Base-by-base conservation (phyloP, 1,284 basidiomycete species). In the Tylopilus orsonianus region DNA sequence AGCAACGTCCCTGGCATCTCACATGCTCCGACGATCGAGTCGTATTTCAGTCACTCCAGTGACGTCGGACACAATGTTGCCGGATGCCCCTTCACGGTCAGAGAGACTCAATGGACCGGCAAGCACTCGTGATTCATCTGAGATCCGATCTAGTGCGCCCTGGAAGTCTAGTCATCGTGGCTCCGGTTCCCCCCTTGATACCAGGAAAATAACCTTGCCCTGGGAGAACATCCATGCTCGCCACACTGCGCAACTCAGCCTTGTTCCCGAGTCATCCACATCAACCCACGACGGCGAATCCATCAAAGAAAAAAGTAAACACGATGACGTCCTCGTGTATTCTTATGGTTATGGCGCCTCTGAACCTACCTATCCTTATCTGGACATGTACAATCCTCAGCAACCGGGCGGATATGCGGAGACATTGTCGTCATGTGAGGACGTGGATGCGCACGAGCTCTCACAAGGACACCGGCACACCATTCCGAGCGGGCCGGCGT, bases 311-410 rank as follows among this genome's bases (percentile, higher is more conserved):
- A 52, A 18, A 12, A 52, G 29, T 39, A 48, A 19, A 24, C 36
- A 44, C 8, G 44, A 44, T 18, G 49, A 49, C 4, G 36, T 13
- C 13, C 35, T 49, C 29, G 46, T 48, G 49, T 64, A 61, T 44
- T 44, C 54, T 10, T 65, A 65, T 26, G 66, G 63, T 8, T 65
- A 65, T 35, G 63, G 63, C 1, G 63, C 53, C 19, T 46, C 56
- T 4, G 55, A 52, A 29, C 49, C 54, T 20, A 49, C 60, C 4
- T 68, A 65, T 52, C 63, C 65, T 41, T 65, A 65, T 61, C 54
- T 65, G 41, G 65, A 68, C 41, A 48, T 56, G 48, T 65, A 68
- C 41, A 67, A 65, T 20, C 57, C 65, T 12, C 54, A 34, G 37
- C 26, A 39, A 18, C 46, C 22, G 19, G 42, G 34, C 2, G 29